A percentile compares a stretch with the other conserved stretches of the same genome.
Evolutionary conservation across 2,329 filamentous ascomycete genomes (phyloP).

Genomic region (Ambrosiella xylebori): DNA sequence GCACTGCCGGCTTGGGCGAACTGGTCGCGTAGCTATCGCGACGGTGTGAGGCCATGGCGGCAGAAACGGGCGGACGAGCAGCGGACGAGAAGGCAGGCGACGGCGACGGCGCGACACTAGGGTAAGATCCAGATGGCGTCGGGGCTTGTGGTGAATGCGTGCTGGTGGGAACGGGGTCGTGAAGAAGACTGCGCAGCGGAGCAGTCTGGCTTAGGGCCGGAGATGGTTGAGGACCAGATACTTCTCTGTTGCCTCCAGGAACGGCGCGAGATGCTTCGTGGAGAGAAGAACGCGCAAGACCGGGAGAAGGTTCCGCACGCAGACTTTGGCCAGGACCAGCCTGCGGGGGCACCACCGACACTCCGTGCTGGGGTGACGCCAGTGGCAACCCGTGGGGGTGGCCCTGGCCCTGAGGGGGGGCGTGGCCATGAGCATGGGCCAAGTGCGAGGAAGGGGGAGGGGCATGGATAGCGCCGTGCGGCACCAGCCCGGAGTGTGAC

Average conservation of each 20-base stretch:
- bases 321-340: not conserved
- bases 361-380: not conserved
- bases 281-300: not conserved
- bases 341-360: not conserved
- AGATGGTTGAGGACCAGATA: not conserved
- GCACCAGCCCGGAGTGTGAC: not conserved
- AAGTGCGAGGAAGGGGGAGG: not conserved
- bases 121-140: no score
- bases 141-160: not conserved
- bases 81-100: not conserved
- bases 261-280: not conserved
- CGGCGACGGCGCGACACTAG: not conserved
- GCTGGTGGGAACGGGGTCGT: not conserved
- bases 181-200: slow-evolving; percentile 7
- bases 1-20: slow-evolving; percentile 7
- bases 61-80: not conserved
- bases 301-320: not conserved
- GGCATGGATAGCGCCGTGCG: not conserved
- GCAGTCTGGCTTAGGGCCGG: not conserved
- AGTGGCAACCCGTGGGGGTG: not conserved
- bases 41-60: slow-evolving; percentile 4
- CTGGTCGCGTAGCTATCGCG: slow-evolving; percentile 3
- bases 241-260: not conserved
- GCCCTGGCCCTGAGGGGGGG: not conserved
- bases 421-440: not conserved